Evolutionary conservation across 2,329 filamentous ascomycete species (phyloP), one percentile per base, ranked within the genome.

Genomic region (Stachybotrys chlorohalonatus): DNA sequence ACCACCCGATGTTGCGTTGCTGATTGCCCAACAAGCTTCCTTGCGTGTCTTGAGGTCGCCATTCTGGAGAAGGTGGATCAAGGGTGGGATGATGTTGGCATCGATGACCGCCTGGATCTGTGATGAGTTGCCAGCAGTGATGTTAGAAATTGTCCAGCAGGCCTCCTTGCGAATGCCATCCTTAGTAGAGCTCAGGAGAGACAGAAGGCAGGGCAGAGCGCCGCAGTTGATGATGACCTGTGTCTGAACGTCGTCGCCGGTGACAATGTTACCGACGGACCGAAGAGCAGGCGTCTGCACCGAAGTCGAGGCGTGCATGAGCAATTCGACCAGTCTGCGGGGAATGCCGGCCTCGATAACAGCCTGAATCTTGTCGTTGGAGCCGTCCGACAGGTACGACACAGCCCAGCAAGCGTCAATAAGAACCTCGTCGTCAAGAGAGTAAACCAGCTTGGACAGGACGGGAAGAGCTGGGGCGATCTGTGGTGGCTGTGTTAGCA

Each of bases 331-430:
- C 7, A 99, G 84, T 59, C 94, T 88, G 61, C 94, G 92, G 58
- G 94, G 94, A 59, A 99, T 99, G 62, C 94, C 93, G 49, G 93
- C 94, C 76, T 99, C 94, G 65, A 99, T 97, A 54, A 99, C 94
- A 50, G 94, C 93, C 75, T 99, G 94, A 60, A 99, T 99, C 80
- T 99, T 99, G 69, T 99, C 94, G 72, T 99, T 99, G 65, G 92
- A 90, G 48, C 94, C 94, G 72, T 99, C 94, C 3, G 94, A 97
- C 17, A 99, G 84, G 70, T 99, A 99, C 1, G 93, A 97, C 67
- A 99, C 97, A 58, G 94, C 94, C 94, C 94, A 99, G 85, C 94
- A 99, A 56, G 94, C 94, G 73, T 99, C 94, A 66, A 99, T 99
- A 57, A 99, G 79, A 56, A 99, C 94, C 72, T 99, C 94, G 63